phyloP scores from a whole-genome alignment of 441 rosid species.

The Syzygium malaccense region DNA sequence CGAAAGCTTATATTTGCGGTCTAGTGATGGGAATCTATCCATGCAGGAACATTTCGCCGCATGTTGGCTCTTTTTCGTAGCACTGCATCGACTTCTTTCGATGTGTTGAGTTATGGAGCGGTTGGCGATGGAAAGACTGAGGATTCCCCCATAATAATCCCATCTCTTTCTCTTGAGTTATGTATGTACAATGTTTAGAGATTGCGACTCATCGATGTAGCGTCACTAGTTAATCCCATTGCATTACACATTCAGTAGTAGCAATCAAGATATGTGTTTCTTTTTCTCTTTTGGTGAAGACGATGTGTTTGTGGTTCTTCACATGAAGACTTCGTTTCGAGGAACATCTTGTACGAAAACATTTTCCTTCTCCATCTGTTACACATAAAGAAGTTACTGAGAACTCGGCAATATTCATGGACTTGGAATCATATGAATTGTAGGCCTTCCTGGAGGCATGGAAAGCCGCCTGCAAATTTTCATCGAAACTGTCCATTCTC shows the following conservation, averaged over 20 bases:
- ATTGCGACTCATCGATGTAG: background rate
- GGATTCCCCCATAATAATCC: background rate
- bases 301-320: background rate
- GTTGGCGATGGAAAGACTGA: background rate
- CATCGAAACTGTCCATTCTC: background rate
- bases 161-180: background rate
- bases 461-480: background rate
- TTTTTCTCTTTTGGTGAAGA: background rate
- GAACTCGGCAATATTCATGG: background rate
- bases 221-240: background rate
- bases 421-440: background rate
- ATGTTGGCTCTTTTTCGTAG: background rate
- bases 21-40: background rate
- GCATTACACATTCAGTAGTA: background rate
- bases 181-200: background rate
- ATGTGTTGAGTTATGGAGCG: background rate
- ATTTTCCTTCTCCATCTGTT: background rate
- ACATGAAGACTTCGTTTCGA: background rate
- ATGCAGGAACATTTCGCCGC: background rate
- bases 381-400: background rate
- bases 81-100: background rate
- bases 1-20: background rate
- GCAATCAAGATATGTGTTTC: background rate
- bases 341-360: background rate
- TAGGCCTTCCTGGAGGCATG: background rate